Evolutionary conservation across 2,329 filamentous ascomycete species (phyloP).

Genomic region (Aureobasidium musti): DNA sequence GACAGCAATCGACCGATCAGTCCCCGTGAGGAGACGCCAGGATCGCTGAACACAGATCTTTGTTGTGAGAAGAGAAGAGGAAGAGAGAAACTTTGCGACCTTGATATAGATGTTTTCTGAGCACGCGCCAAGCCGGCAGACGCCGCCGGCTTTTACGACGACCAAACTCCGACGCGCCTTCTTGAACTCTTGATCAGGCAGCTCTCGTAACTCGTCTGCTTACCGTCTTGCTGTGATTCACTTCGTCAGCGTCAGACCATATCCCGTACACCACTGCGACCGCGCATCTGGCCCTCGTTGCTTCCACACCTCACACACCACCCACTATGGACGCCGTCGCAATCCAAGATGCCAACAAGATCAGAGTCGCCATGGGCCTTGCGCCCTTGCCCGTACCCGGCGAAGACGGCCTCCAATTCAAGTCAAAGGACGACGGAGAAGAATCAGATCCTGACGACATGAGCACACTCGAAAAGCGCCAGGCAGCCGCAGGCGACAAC

Average conservation of each 20-base stretch:
- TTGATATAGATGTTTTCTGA: conserved; percentile 24
- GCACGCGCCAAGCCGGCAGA: conserved; percentile 13
- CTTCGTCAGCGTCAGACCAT: neutral
- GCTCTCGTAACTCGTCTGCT: neutral
- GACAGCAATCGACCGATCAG: conserved; percentile 76
- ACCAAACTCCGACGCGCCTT: conserved; percentile 19
- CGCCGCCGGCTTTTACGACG: conserved; percentile 17
- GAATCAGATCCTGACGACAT: conserved; percentile 66
- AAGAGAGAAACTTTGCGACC: conserved; percentile 32
- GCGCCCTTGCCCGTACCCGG: conserved; percentile 85
- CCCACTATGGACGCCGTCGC: conserved; percentile 55
- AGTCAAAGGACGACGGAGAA: conserved; percentile 51
- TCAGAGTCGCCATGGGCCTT: conserved; percentile 85
- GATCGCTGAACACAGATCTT: conserved; percentile 88
- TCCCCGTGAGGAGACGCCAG: conserved; percentile 56
- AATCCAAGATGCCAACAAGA: conserved; percentile 92
- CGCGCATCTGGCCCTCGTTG: no score
- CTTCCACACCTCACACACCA: conserved; percentile 35
- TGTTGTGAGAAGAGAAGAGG: conserved; percentile 50
- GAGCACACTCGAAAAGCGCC: conserved; percentile 81
- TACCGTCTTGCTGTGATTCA: neutral
- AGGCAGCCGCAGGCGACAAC: conserved; percentile 73
- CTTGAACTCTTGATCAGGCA: conserved; percentile 1
- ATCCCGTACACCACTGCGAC: neutral
- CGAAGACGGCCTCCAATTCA: conserved; percentile 58